Evolutionary conservation across 2,329 filamentous ascomycete genomes (phyloP).

Genomic region (Diplodia seriata): DNA sequence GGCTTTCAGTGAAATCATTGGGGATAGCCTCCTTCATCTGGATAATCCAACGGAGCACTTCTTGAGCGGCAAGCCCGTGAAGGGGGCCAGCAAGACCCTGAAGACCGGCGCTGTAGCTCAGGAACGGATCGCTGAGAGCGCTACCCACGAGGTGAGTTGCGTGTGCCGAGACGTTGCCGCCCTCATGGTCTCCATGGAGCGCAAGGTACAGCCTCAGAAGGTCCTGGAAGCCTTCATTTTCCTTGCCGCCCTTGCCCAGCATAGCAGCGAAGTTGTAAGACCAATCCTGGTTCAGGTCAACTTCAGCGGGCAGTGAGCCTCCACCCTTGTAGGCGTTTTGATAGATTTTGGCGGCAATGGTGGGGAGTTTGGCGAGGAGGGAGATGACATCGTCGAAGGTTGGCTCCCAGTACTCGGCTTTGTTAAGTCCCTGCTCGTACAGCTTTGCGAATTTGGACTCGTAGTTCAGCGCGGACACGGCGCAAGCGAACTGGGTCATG

Average conservation of each 20-base stretch:
- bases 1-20: constrained; percentile 75
- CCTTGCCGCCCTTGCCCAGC: constrained; percentile 85
- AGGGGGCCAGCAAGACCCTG: constrained; percentile 94
- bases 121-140: constrained; percentile 91
- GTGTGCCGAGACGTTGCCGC: constrained; percentile 96
- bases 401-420: constrained; percentile 98
- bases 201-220: constrained; percentile 92
- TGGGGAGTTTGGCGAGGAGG: constrained; percentile 92
- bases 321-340: constrained; percentile 82
- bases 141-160: constrained; percentile 94
- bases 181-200: constrained; percentile 97
- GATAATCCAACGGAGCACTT: constrained; percentile 94
- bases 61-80: constrained; percentile 92
- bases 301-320: constrained; percentile 74
- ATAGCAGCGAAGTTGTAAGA: constrained; percentile 98
- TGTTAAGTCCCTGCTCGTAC: constrained; percentile 89
- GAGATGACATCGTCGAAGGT: constrained; percentile 96
- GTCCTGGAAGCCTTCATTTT: constrained; percentile 95
- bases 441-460: constrained; percentile 92
- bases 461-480: constrained; percentile 94
- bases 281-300: constrained; percentile 92
- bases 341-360: constrained; percentile 97
- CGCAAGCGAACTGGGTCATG: constrained; percentile 97
- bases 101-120: constrained; percentile 94
- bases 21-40: constrained; percentile 94